These are phyloP conservation scores for Berberis vulgaris DNA, from an alignment of 164 flowering plant genomes.

Conservation along the genomic window DNA sequence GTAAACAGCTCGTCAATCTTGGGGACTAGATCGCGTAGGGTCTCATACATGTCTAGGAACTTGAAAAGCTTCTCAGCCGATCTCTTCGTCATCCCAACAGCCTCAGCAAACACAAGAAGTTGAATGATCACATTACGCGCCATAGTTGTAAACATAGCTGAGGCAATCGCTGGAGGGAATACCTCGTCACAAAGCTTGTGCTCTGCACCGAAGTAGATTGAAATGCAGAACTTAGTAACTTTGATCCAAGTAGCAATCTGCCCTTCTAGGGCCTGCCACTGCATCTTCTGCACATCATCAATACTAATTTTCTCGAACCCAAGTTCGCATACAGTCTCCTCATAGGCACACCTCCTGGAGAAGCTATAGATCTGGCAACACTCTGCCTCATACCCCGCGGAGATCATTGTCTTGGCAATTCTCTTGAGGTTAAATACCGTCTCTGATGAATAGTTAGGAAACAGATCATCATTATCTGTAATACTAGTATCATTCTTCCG, in stretches of 20 bases:
- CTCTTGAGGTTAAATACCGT: slow-evolving; percentile 21
- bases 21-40: slow-evolving; percentile 33
- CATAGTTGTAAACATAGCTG: slow-evolving; percentile 28
- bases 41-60: slow-evolving; percentile 68
- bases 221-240: slow-evolving; percentile 34
- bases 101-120: slow-evolving; percentile 64
- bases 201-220: slow-evolving; percentile 42
- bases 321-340: slow-evolving; percentile 23
- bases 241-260: slow-evolving; percentile 58
- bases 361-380: slow-evolving; percentile 44
- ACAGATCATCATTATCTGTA: slow-evolving; percentile 10
- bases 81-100: slow-evolving; percentile 49
- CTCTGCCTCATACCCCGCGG: slow-evolving; percentile 52
- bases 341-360: slow-evolving; percentile 34
- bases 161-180: slow-evolving; percentile 24
- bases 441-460: slow-evolving; percentile 36
- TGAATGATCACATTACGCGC: slow-evolving; percentile 26
- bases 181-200: slow-evolving; percentile 33
- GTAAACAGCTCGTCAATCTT: slow-evolving; percentile 16
- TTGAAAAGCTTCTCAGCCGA: slow-evolving; percentile 73
- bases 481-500: slow-evolving; percentile 10
- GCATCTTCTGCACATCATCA: slow-evolving; percentile 66
- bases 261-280: slow-evolving; percentile 63
- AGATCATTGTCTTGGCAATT: slow-evolving; percentile 50
- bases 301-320: slow-evolving; percentile 48